Conservation (phyloP, 306 rosid species). For the Mucuna pruriens region DNA sequence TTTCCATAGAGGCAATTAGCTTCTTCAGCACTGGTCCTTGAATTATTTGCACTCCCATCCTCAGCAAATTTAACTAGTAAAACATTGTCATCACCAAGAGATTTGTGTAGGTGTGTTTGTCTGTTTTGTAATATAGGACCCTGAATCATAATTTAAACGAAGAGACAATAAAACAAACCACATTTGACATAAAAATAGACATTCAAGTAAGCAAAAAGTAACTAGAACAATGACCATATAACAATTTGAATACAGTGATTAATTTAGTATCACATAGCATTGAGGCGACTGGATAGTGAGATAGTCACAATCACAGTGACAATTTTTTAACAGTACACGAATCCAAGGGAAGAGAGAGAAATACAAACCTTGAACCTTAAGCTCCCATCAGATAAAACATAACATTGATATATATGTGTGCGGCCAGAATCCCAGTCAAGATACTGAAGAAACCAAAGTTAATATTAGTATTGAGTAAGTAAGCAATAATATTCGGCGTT, state of each 20-base stretch:
- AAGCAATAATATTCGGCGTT: conserved; percentile 1
- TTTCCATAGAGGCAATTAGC: conserved; percentile 43
- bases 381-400: conserved; percentile 60
- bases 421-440: conserved; percentile 65
- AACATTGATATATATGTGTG: conserved; percentile 61
- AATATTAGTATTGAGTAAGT: background rate
- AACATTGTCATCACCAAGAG: conserved; percentile 73
- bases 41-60: background rate
- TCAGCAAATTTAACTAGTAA: conserved; percentile 69
- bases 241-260: background rate
- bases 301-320: background rate
- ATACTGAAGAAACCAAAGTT: conserved; percentile 50
- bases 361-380: conserved; percentile 69
- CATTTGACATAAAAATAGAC: background rate
- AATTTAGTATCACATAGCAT: conserved; percentile 17
- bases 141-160: conserved; percentile 47
- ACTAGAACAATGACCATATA: background rate
- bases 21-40: background rate
- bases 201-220: background rate
- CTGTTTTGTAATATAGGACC: conserved; percentile 61
- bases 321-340: background rate
- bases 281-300: background rate
- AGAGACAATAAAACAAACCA: conserved; percentile 2
- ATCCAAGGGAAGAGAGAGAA: conserved; percentile 2
- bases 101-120: conserved; percentile 71